These are phyloP conservation scores for Aegilops bicornis DNA, from an alignment of 176 grass and related monocot species.

Conservation along the genomic window DNA sequence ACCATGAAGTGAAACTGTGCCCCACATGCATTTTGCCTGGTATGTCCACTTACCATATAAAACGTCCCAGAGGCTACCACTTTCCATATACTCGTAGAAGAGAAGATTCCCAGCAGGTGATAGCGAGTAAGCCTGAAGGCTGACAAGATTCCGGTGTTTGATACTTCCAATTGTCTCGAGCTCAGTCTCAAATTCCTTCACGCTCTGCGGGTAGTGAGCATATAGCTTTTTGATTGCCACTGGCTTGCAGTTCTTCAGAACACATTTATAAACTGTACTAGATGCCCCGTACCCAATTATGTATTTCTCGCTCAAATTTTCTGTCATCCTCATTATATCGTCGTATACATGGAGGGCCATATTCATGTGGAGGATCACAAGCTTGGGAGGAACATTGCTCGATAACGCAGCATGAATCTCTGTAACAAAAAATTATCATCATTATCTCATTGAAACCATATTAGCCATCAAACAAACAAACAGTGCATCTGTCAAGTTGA, in stretches of 20 bases:
- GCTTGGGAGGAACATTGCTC: conserved; percentile 68
- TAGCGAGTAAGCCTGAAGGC: conserved; percentile 88
- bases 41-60: conserved; percentile 68
- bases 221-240: conserved; percentile 90
- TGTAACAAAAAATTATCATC: conserved; percentile 23
- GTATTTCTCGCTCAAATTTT: conserved; percentile 91
- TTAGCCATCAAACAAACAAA: neutral
- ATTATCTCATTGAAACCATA: conserved; percentile 14
- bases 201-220: conserved; percentile 64
- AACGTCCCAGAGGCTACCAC: conserved; percentile 94
- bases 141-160: conserved; percentile 89
- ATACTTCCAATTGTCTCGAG: conserved; percentile 88
- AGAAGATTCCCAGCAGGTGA: conserved; percentile 86
- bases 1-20: neutral
- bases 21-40: neutral
- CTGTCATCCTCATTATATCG: conserved; percentile 95
- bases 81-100: conserved; percentile 96
- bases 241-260: conserved; percentile 81
- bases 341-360: conserved; percentile 94
- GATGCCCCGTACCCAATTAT: conserved; percentile 95
- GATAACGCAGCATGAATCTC: conserved; percentile 35
- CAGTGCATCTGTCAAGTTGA: neutral
- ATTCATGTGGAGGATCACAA: conserved; percentile 96
- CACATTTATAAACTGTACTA: conserved; percentile 89
- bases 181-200: conserved; percentile 94